Base-by-base conservation (phyloP, 208 protist species). In the Leishmania martiniquensis region DNA sequence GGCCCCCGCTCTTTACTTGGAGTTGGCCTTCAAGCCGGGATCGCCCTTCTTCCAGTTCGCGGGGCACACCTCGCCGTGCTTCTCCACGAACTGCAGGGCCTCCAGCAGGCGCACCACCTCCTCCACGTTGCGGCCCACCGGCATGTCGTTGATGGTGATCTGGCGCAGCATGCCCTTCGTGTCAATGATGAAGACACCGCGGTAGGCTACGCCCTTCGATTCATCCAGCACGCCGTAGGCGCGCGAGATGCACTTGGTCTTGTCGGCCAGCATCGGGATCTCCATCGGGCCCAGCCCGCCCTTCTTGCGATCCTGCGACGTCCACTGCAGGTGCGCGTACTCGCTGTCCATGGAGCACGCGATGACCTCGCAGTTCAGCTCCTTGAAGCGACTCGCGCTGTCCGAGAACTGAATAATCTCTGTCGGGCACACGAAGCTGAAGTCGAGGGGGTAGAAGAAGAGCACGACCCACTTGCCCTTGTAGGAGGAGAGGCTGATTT, bases 351-450 rank as follows among this genome's bases (percentile, higher is more conserved):
- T 92, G 42, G 95, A 98, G 85, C 88, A 91, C 76, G 90, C 95
- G 76, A 98, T 83, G 44, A 99, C 89, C 85, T 99, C 98, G 77
- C 86, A 94, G 85, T 92, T 89, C 55, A 95, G 66, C 73, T 87
- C 85, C 42, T 78, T 77, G 90, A 99, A 99, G 83, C 99, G 89
- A 72, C 93, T 93, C 62, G 84, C 85, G 79, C 86, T 82, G 76
- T 99, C 97, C 57, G 85, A 94, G 95, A 99, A 99, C 79, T 98
- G 95, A 81, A 97, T 96, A 77, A 99, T 98, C 92, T 99, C 98
- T 20, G 97, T 99, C 51, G 98, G 98, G 91, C 98, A 99, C 77
- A 99, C 98, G 81, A 99, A 99, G 77, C 97, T 99, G 91, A 99
- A 99, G 88, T 99, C 98, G 42, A 99, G 77, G 42, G 98, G 98